Base-by-base conservation (phyloP, 2,329 filamentous ascomycete species). In the Diaporthe humulicola region DNA sequence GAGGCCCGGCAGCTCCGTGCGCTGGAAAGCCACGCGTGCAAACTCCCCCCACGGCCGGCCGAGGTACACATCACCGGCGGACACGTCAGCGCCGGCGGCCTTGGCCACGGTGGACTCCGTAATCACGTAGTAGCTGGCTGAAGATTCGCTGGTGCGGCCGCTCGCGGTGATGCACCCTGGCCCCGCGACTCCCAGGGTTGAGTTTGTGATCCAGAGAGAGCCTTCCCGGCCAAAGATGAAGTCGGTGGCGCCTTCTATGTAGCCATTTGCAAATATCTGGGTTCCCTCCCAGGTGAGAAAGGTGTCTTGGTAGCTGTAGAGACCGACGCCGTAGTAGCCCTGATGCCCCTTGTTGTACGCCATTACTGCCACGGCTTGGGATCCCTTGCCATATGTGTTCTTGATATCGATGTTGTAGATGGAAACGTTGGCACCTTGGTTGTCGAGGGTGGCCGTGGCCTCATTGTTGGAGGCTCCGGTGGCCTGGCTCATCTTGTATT, bases 201-300 rank as follows among this genome's bases (percentile, higher is more conserved):
- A 84, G n/a, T 82, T 77, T 70, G 90, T 86, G 76, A 91, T 89
- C 89, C 89, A 91, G 14, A 86, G 86, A 3, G 81, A 78, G 1
- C 86, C 88, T 33, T 84, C 79, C 78, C 89, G 87, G 8, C 90
- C 90, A 77, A 91, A 92, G 79, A 91, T 88, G 80, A 90, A 91
- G 79, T 91, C 90, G 14, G 87, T 87, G 0, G 88, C 88, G 38
- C 90, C 89, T 74, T 87, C 84, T 76, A 91, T 90, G 77, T 87
- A 86, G 77, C 85, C 86, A 69, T 86, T 86, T 14, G 85, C 87
- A 77, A 89, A 91, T 54, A 91, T 79, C 75, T 91, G 89, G 22
- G 84, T 82, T 17, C 90, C 90, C 19, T 80, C 83, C 61, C 89
- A 79, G 19, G 86, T 83, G 5, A 88, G 82, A 66, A 89, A 77